Base-by-base conservation (phyloP, 2,329 filamentous ascomycete genomes). In the Colletotrichum brevisporum region DNA sequence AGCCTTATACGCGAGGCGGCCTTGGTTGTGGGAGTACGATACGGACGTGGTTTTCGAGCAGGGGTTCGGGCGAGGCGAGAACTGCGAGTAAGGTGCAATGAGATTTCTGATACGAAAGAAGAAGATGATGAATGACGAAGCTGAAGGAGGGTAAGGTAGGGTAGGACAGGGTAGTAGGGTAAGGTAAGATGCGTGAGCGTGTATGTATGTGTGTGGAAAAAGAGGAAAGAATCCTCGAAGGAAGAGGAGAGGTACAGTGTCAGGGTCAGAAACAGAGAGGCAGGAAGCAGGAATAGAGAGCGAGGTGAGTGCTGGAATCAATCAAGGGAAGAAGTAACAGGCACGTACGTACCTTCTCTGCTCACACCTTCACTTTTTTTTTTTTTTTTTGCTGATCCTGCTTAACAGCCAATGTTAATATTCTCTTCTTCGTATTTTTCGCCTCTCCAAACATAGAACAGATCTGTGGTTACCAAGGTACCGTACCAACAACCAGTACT, bases 241-340 rank as follows among this genome's bases (percentile, higher is more conserved):
- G 48, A 36, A 24, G 45, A 45, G 15, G 36, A 24, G 62, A 66
- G 8, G 61, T 24, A 66, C 13, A 36, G 2, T 9, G 8, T 10
- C 31, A 36, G 31, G 10, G 31, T 8, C 8, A 31, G 27, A 31
- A 9, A 31, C 6, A 8, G 5, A 36, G 31, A 36, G 8, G 3
- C 8, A 36, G 31, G 31, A 36, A 36, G 21, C 21, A 24, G 31
- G 31, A 36, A 36, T 8, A 36, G 31, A 36, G 31, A 36, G 31
- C 10, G 31, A 36, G 31, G 31, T 36, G 31, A 36, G 31, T 36
- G 31, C 31, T 36, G 31, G 31, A 36, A 36, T 36, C 31, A 36
- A 26, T 36, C 47, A 54, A 63, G 64, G 57, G 57, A 69, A 69
- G 62, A 60, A 69, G 60, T 31, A n/a, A 64, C 53, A 50, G 62